Percentiles rank a stretch among this genome's conserved stretches.
phyloP scores from a whole-genome alignment of 805 yeast genomes.

The Pichia deserticola region DNA sequence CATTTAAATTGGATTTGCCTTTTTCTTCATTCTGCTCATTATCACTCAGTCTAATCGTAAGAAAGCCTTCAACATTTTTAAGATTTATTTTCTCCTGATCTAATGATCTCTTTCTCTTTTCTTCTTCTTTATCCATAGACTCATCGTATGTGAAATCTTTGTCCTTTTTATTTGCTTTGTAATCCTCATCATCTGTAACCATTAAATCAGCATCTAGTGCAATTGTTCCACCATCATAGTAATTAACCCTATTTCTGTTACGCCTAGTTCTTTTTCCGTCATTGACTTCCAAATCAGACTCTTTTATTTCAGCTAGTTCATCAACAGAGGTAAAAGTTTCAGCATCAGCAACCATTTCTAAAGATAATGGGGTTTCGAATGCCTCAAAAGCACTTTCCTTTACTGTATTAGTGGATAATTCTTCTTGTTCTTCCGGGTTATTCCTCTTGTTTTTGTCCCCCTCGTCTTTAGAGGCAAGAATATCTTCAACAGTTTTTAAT shows the following conservation, averaged over 20 bases:
- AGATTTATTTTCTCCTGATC: background rate
- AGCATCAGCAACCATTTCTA: constrained; percentile 4
- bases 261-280: constrained; percentile 3
- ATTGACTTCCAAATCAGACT: background rate
- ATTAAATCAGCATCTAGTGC: background rate
- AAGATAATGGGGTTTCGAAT: constrained; percentile 4
- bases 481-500: constrained; percentile 38
- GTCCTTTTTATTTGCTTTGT: background rate
- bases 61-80: too few relatives aligned
- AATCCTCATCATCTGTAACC: background rate
- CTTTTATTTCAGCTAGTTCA: background rate
- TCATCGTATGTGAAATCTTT: background rate
- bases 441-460: background rate
- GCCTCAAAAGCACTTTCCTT: constrained; percentile 8
- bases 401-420: background rate
- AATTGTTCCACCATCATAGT: constrained; percentile 3
- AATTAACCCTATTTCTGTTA: constrained; percentile 6
- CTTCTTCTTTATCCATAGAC: background rate
- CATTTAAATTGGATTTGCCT: too few relatives aligned
- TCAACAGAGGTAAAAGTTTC: constrained; percentile 1
- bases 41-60: too few relatives aligned
- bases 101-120: background rate
- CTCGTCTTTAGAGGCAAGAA: constrained; percentile 6
- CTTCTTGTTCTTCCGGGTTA: background rate
- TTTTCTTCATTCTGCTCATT: too few relatives aligned